Conservation (phyloP, 306 rosid genomes). For the Rosa multiflora region DNA sequence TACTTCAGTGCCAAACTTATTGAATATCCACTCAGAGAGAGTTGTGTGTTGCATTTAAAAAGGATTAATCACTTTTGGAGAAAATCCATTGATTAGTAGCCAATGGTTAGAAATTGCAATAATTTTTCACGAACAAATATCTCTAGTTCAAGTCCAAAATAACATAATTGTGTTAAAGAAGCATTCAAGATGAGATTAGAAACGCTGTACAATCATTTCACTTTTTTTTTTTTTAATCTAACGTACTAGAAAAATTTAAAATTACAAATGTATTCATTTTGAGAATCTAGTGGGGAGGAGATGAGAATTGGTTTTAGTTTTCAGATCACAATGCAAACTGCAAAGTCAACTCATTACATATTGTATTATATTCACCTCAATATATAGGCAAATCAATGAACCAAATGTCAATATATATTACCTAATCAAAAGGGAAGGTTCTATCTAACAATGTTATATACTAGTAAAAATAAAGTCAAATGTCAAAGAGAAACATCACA, state of each 20-base stretch:
- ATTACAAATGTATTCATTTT: neutral
- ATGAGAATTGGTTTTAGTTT: neutral
- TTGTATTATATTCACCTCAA: neutral
- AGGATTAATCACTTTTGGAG: too few species aligned
- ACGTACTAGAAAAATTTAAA: neutral
- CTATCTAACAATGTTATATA: neutral
- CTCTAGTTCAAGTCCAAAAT: too few species aligned
- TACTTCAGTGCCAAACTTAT: too few species aligned
- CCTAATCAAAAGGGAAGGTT: neutral
- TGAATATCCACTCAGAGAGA: too few species aligned
- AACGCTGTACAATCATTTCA: neutral
- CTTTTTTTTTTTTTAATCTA: too few species aligned
- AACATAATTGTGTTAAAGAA: too few species aligned
- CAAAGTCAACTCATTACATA: neutral
- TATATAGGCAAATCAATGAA: neutral
- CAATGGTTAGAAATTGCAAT: too few species aligned
- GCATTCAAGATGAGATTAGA: too few species aligned
- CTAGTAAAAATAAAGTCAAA: neutral
- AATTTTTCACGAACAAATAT: too few species aligned
- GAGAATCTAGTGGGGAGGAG: neutral
- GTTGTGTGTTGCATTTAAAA: too few species aligned
- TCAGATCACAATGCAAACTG: neutral
- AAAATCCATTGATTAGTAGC: too few species aligned
- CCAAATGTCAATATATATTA: neutral
- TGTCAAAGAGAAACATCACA: neutral